Percentiles rank a stretch among this genome's conserved stretches.
Evolutionary conservation across 352 stramenopile species (phyloP).

Genomic region (Globisporangium cederbergense): DNA sequence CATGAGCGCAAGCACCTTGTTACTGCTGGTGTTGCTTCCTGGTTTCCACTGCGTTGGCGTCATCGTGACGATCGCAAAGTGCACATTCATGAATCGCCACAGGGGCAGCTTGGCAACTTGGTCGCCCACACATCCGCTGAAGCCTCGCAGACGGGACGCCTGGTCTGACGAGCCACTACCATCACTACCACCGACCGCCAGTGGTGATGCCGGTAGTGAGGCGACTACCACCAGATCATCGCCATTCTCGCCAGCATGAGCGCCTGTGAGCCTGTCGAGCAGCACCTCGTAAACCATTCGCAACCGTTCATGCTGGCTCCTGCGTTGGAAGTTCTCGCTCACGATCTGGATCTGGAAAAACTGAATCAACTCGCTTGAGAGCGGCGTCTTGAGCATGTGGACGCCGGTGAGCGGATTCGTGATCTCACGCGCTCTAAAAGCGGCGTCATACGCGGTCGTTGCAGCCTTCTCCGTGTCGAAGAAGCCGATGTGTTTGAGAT

Average conservation of each 20-base stretch:
- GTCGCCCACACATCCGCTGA: conserved; percentile 29
- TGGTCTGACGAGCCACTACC: background rate
- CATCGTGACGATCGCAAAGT: conserved; percentile 46
- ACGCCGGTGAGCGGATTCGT: conserved; percentile 41
- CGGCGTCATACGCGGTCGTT: conserved; percentile 32
- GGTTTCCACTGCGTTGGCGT: conserved; percentile 40
- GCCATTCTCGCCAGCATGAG: background rate
- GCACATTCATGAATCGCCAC: conserved; percentile 37
- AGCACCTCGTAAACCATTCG: conserved; percentile 39
- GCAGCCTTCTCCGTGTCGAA: conserved; percentile 61
- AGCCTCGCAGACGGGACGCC: conserved; percentile 25
- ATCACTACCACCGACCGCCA: conserved; percentile 5
- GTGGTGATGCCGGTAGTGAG: conserved; percentile 5
- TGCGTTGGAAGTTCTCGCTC: conserved; percentile 45
- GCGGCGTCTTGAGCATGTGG: conserved; percentile 21
- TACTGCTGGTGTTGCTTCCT: conserved; percentile 4
- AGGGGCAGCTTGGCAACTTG: conserved; percentile 36
- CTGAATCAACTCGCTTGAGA: conserved; percentile 27
- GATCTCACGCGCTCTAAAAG: conserved; percentile 30
- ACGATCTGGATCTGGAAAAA: conserved; percentile 53
- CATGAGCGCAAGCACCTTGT: background rate
- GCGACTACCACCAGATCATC: background rate
- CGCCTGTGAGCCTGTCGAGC: conserved; percentile 3
- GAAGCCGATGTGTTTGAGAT: conserved; percentile 41
- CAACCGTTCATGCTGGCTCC: conserved; percentile 43